Percentiles rank a stretch among this genome's conserved stretches.
Conservation (phyloP, 1,284 basidiomycete species). For the Sanghuangporus sanghuang region DNA sequence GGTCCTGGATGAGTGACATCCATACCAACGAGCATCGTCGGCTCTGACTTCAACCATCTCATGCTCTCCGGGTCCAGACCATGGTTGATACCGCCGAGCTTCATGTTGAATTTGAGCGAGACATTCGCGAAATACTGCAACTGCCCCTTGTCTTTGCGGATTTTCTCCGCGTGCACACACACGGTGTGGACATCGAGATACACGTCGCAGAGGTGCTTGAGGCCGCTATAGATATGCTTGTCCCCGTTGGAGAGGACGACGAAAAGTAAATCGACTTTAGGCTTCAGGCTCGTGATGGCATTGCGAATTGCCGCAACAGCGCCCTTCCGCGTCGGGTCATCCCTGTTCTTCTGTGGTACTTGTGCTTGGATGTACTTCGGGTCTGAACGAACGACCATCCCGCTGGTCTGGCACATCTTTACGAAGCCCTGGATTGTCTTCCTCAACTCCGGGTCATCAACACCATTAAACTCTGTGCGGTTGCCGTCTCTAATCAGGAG, state of each 20-base stretch:
- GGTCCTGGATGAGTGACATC: constrained; percentile 79
- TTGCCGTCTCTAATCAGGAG: constrained; percentile 56
- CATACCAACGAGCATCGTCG: constrained; percentile 78
- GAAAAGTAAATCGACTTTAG: constrained; percentile 33
- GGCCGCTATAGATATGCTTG: constrained; percentile 60
- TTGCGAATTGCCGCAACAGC: constrained; percentile 37
- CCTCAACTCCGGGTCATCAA: constrained; percentile 44
- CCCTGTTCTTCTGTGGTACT: constrained; percentile 39
- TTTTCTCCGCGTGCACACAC: constrained; percentile 61
- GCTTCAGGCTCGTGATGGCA: constrained; percentile 25
- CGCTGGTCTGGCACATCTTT: constrained; percentile 51
- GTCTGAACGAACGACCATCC: constrained; percentile 44
- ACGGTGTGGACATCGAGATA: constrained; percentile 61
- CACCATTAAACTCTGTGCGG: constrained; percentile 40
- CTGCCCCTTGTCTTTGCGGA: constrained; percentile 58
- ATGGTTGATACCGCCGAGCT: constrained; percentile 75
- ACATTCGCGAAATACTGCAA: constrained; percentile 74
- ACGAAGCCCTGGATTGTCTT: constrained; percentile 43
- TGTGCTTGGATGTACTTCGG: constrained; percentile 29
- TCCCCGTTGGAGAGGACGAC: constrained; percentile 64
- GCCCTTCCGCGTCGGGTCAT: constrained; percentile 43
- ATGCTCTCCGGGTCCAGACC: constrained; percentile 47
- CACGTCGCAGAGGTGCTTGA: constrained; percentile 68
- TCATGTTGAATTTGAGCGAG: constrained; percentile 75
- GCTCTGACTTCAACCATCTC: constrained; percentile 45